Evolutionary conservation across 176 grass and related monocot genomes (phyloP), one percentile per base, ranked within the genome.

Genomic region (Dactylis glomerata): DNA sequence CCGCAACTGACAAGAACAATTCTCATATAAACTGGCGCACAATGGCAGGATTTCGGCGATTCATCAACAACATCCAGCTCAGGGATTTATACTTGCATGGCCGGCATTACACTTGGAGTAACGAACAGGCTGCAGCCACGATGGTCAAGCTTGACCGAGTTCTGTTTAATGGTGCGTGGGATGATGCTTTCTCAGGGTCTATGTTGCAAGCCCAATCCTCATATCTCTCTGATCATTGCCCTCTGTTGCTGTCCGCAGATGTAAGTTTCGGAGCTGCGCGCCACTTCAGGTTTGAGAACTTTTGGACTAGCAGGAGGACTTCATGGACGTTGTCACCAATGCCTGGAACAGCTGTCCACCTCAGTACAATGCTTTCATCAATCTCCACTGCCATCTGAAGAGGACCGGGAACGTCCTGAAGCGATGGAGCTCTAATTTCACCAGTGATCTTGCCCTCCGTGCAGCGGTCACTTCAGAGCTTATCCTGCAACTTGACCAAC

Each of bases 241-340:
- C 50, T 0, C 4, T 54, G 19, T 0, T 54, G 1, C 6, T 22
- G 1, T 54, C 50, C 1, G 5, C 5, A 0, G 4, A 54, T 7
- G 19, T 4, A 2, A 0, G 1, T 1, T 54, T 54, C 19, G 1
- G 6, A 0, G 0, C 4, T 8, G 17, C 50, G 1, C 17, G 50
- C 0, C 19, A 5, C 1, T 54, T 54, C 19, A 1, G 19, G 1
- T 54, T 54, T 22, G 50, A 54, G 19, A 54, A 54, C 5, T 15
- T 7, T 2, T 54, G 50, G 50, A 15, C 50, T 0, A 2, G 1
- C 5, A 5, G 1, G 50, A 54, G 0, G 50, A 20, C 1, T 54
- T 54, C 6, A 1, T 4, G 0, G 14, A 20, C 1, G 0, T 2
- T 0, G 6, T 20, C 0, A 1, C 3, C 1, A 5, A 1, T 1